Evolutionary conservation across 768 basidiomycete genomes (phyloP).

Genomic region (Clitopilus passeckerianus): DNA sequence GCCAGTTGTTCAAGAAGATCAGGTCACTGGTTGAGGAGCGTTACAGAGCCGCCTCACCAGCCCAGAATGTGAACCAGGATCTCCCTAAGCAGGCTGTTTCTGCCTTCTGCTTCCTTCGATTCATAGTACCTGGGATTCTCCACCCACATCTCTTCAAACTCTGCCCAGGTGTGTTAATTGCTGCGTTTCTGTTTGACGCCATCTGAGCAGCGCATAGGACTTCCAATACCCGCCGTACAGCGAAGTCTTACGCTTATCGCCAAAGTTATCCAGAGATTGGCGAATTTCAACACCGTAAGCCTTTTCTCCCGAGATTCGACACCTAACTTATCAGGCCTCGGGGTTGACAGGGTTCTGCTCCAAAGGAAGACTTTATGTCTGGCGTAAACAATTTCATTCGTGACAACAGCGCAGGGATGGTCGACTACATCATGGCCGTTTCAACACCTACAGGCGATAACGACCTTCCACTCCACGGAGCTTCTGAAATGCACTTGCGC

Average conservation of each 20-base stretch:
- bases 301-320: background rate
- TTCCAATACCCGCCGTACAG: slow-evolving; percentile 62
- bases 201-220: slow-evolving; percentile 36
- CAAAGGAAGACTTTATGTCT: slow-evolving; percentile 81
- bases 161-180: slow-evolving; percentile 51
- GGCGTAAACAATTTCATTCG: slow-evolving; percentile 71
- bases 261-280: slow-evolving; percentile 85
- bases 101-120: slow-evolving; percentile 85
- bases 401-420: slow-evolving; percentile 62
- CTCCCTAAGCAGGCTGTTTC: slow-evolving; percentile 81
- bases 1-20: slow-evolving; percentile 62
- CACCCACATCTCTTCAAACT: slow-evolving; percentile 83
- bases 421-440: slow-evolving; percentile 73
- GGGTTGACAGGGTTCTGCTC: slow-evolving; percentile 19
- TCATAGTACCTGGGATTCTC: slow-evolving; percentile 88
- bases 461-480: slow-evolving; percentile 6
- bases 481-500: slow-evolving; percentile 38
- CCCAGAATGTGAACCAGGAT: slow-evolving; percentile 34
- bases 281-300: slow-evolving; percentile 75
- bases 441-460: slow-evolving; percentile 46
- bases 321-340: slow-evolving; percentile 27
- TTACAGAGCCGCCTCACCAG: slow-evolving; percentile 41
- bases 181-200: background rate
- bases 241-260: slow-evolving; percentile 82
- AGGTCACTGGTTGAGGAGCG: slow-evolving; percentile 68